Percentiles rank a stretch among this genome's conserved stretches.
Conservation (phyloP, 2,329 filamentous ascomycete genomes). For the Monosporascus sp. region DNA sequence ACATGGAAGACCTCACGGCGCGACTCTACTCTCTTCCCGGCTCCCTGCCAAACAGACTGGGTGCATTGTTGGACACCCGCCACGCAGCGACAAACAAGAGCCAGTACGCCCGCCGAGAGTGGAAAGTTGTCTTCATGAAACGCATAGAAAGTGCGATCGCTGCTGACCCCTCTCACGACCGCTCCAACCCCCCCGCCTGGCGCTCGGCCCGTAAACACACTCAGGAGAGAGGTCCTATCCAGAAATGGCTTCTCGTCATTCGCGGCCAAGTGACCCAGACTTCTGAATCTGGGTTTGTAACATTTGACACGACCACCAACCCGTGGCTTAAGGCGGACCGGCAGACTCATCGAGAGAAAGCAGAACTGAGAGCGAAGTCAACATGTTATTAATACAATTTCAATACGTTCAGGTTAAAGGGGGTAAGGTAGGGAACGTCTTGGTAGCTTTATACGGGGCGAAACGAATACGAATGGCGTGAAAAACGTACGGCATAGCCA, state of each 20-base stretch:
- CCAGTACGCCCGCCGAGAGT: constrained; percentile 11
- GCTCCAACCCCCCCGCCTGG: neutral
- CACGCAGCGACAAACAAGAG: constrained; percentile 14
- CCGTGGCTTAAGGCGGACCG: constrained; percentile 12
- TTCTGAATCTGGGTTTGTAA: constrained; percentile 9
- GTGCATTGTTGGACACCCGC: constrained; percentile 13
- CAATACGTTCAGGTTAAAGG: too few species aligned
- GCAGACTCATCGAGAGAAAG: neutral
- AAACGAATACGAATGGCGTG: too few species aligned
- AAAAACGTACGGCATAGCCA: too few species aligned
- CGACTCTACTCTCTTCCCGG: constrained; percentile 11
- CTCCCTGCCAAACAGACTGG: constrained; percentile 11
- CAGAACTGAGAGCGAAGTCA: neutral
- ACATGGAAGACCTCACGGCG: constrained; percentile 7
- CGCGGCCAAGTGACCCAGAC: constrained; percentile 10
- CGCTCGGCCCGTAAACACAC: neutral
- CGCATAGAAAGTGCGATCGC: constrained; percentile 4
- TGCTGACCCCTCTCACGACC: constrained; percentile 1
- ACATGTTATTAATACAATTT: neutral
- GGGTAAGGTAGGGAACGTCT: too few species aligned
- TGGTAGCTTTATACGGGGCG: too few species aligned
- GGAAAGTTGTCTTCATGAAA: constrained; percentile 12
- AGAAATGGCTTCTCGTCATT: constrained; percentile 15
- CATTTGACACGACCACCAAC: constrained; percentile 10
- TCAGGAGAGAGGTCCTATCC: constrained; percentile 3